phyloP scores from a whole-genome alignment of 2,329 filamentous ascomycete genomes.

The Trichophyton equinum region DNA sequence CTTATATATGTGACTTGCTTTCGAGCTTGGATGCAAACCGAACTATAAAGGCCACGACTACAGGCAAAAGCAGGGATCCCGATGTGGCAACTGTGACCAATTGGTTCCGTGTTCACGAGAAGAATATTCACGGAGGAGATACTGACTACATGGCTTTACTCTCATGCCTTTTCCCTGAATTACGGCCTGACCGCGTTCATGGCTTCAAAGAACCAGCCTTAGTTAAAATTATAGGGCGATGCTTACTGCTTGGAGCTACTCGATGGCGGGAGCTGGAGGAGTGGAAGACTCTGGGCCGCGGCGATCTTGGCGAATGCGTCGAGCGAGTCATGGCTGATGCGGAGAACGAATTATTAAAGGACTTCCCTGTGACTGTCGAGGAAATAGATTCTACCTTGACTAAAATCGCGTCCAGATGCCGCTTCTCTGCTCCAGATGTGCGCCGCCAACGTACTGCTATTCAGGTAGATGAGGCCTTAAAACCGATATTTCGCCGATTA shows the following conservation, averaged over 20 bases:
- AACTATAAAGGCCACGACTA: constrained; percentile 23
- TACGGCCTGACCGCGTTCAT: constrained; percentile 66
- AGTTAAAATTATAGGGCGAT: constrained; percentile 53
- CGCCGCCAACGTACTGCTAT: constrained; percentile 30
- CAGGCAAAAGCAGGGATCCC: constrained; percentile 20
- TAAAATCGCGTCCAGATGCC: constrained; percentile 53
- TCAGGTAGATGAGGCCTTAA: constrained; percentile 39
- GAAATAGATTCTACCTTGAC: constrained; percentile 57
- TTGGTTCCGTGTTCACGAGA: constrained; percentile 60
- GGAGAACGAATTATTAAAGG: constrained; percentile 32
- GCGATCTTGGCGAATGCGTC: constrained; percentile 61
- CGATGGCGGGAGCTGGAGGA: constrained; percentile 49
- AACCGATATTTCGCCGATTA: constrained; percentile 46
- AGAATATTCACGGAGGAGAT: constrained; percentile 43
- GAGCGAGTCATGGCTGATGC: constrained; percentile 51
- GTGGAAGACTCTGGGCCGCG: constrained; percentile 48
- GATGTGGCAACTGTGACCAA: constrained; percentile 38
- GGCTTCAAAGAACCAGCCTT: constrained; percentile 50
- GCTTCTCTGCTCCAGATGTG: constrained; percentile 57
- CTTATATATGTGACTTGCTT: constrained; percentile 60
- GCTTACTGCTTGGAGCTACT: constrained; percentile 51
- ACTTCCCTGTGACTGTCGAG: constrained; percentile 49
- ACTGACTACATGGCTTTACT: constrained; percentile 53
- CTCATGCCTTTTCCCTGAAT: constrained; percentile 64
- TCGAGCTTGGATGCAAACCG: constrained; percentile 48